phyloP scores from a whole-genome alignment of 1,139 yeast species.

The Ogataea hybrid region DNA sequence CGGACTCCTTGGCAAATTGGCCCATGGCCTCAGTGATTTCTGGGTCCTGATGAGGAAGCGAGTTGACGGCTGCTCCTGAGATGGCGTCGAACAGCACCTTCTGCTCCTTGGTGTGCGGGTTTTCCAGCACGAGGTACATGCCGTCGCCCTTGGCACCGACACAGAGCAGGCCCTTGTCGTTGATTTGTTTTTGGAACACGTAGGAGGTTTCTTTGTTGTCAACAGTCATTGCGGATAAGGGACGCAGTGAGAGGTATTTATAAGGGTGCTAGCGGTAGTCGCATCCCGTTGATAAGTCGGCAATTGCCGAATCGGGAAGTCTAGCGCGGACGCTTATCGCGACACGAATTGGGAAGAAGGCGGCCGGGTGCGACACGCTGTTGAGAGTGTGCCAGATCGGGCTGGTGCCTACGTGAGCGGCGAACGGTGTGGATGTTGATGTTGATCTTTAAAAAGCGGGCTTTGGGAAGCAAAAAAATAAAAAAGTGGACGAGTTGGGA shows the following conservation, averaged over 20 bases:
- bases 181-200: constrained; percentile 43
- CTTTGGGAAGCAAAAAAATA: constrained; percentile 1
- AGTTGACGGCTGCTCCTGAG: constrained; percentile 68
- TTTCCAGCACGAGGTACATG: constrained; percentile 44
- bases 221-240: constrained; percentile 19
- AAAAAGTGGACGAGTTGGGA: constrained; percentile 26
- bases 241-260: not conserved
- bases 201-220: constrained; percentile 28
- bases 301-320: constrained; percentile 8
- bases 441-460: not conserved
- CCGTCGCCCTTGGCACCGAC: constrained; percentile 46
- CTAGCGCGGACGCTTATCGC: not conserved
- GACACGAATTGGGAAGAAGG: not conserved
- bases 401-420: not conserved
- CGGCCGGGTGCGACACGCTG: not conserved
- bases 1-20: constrained; percentile 45
- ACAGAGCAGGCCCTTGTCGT: constrained; percentile 41
- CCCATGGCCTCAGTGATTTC: constrained; percentile 48
- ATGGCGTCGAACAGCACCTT: constrained; percentile 47
- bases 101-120: constrained; percentile 44
- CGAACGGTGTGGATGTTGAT: too few species aligned
- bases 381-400: too few species aligned
- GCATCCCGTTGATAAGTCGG: constrained; percentile 11
- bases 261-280: constrained; percentile 2
- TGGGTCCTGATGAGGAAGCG: constrained; percentile 54